Evolutionary conservation across 257 asterid species (phyloP), one percentile per base, ranked within the genome.

Genomic region (Primulina huaijiensis): DNA sequence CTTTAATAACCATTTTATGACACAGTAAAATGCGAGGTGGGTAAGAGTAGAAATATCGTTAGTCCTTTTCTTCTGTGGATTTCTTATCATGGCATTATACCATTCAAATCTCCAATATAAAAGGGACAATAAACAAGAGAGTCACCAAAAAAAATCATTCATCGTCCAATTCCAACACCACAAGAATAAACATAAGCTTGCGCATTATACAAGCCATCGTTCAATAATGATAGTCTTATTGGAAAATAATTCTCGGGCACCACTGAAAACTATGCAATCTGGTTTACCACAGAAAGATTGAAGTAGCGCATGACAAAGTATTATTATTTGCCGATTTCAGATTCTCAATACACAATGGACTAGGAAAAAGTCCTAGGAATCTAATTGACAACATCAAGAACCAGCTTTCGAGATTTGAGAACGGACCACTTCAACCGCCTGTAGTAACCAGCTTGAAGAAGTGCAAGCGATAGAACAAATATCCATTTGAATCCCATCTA

Each of bases 401-500:
- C 89, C 77, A 89, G 78, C 84, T 87, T 89, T 6, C 96, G 84
- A 7, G 96, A 89, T 83, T 89, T 89, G 73, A 85, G 74, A 56
- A 86, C 85, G 3, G 96, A 87, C 96, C 96, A 89, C 80, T 75
- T 87, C 87, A 89, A 23, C 7, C 96, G 93, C 83, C 93, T 72
- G 70, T 87, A 85, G 21, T 89, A 89, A 74, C 82, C 93, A 60
- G 96, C 96, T 79, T 89, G 93, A 74, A 89, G 89, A 30, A 89
- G 89, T 43, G 96, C 96, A 50, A 89, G 79, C 16, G 93, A 89
- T 14, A 89, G 83, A 57, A 89, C 93, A 20, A 89, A 79, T 59
- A 89, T 89, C 96, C 96, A 89, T 78, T 89, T 89, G 83, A 89
- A 85, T 63, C 96, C 96, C 96, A 89, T 89, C 96, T 89, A 92